phyloP scores from a whole-genome alignment of 768 basidiomycete genomes.

The Calocybe cyanea region DNA sequence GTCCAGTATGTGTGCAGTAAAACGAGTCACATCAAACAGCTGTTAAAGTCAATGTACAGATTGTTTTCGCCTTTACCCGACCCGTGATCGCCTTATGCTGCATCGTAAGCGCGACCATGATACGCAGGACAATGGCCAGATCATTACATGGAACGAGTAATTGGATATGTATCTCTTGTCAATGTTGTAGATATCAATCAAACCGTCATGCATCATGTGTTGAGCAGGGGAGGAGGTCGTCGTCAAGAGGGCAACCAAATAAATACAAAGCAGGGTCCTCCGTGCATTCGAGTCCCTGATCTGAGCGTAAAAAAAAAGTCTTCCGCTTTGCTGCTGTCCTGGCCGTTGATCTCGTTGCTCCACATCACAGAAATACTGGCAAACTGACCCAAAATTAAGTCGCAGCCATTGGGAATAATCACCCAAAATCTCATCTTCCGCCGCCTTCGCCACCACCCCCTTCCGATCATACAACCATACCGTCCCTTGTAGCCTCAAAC shows the following conservation, averaged over 20 bases:
- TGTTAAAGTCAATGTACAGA: slow-evolving; percentile 29
- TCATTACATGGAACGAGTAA: slow-evolving; percentile 71
- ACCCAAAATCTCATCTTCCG: slow-evolving; percentile 11
- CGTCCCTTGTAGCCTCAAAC: slow-evolving; percentile 58
- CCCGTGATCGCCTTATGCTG: slow-evolving; percentile 60
- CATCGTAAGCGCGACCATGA: slow-evolving; percentile 76
- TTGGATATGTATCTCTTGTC: neutral
- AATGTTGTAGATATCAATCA: slow-evolving; percentile 2
- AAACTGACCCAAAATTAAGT: neutral
- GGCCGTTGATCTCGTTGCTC: neutral
- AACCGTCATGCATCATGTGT: too few relatives aligned
- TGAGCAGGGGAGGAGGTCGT: too few relatives aligned
- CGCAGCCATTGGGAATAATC: slow-evolving; percentile 20
- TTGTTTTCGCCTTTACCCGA: slow-evolving; percentile 71
- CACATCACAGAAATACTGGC: slow-evolving; percentile 7
- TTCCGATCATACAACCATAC: slow-evolving; percentile 47
- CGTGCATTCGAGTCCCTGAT: too few relatives aligned
- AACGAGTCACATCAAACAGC: neutral
- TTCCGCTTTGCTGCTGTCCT: neutral
- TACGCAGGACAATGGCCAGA: slow-evolving; percentile 45
- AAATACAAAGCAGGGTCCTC: neutral
- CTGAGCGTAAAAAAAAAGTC: slow-evolving; percentile 6
- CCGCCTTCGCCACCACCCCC: slow-evolving; percentile 16
- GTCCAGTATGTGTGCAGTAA: slow-evolving; percentile 36
- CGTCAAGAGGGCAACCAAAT: too few relatives aligned